Base-by-base conservation (phyloP, 2,329 filamentous ascomycete genomes). In the Phyllosticta ampelicida region DNA sequence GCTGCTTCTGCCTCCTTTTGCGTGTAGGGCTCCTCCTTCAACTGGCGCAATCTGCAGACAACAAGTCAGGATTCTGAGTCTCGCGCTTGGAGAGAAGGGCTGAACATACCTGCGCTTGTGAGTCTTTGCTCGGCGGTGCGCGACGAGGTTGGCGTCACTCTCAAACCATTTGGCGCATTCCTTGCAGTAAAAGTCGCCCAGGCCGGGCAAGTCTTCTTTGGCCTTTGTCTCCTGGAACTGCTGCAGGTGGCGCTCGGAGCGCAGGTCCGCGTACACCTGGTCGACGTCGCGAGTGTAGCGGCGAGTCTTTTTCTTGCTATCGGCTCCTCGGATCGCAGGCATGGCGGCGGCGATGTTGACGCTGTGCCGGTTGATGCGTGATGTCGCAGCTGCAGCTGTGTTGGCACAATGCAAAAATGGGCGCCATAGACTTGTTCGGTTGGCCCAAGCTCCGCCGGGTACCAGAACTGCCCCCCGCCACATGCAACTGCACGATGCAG, bases 151-250 rank as follows among this genome's bases (percentile, higher is more conserved):
- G 65, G 81, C 73, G 64, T 94, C 87, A 54, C 85, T 87, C 72
- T 97, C 92, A 71, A 95, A 97, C 86, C 89, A 97, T 76, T 95
- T 97, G 62, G 94, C 87, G 73, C 94, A 99, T 73, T 96, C 88
- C 16, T 87, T 79, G 73, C 94, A 99, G 74, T 96, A 97, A 71
- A 86, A 86, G 65, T 84, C 80, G 23, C 94, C 94, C 53, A 96
- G 78, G 0, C 85, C 92, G 2, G 94, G 94, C 36, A 96, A 80
- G 67, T 97, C 94, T 70, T 97, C 92, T 20, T 81, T 75, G 5
- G 86, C 83, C 69, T 96, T 95, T 50, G 85, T 83, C 54, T 84
- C 81, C 70, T 90, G 87, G 78, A 86, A 90, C 63, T 89, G 83
- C 52, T 83, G 76, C 30, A 99, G 83, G 69, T 97, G 91, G 70